phyloP scores from a whole-genome alignment of 208 protist genomes.

The Leishmania martiniquensis region DNA sequence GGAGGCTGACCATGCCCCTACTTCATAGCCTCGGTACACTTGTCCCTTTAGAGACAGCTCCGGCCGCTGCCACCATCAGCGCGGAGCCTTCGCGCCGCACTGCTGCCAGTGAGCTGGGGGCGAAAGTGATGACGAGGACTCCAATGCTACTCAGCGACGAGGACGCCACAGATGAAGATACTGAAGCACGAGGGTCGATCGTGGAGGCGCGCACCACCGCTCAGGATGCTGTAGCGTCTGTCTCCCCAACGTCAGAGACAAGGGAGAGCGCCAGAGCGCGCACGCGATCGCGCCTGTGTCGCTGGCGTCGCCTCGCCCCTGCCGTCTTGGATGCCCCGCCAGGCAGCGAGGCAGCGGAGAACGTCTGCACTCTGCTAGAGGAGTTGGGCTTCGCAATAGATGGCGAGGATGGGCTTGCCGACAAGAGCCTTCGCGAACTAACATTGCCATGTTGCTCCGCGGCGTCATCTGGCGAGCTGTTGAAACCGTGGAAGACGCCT shows the following conservation, averaged over 20 bases:
- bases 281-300: background rate
- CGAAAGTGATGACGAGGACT: background rate
- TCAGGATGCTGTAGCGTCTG: background rate
- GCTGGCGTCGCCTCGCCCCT: conserved; percentile 20
- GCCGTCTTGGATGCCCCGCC: conserved; percentile 20
- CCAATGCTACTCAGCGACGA: conserved; percentile 7
- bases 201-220: background rate
- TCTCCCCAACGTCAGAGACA: background rate
- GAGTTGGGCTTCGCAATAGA: conserved; percentile 10
- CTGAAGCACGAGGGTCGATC: background rate
- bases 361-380: conserved; percentile 11
- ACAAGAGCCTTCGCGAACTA: background rate
- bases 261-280: background rate
- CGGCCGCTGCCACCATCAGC: background rate
- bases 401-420: background rate
- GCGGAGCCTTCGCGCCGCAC: background rate
- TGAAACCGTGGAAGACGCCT: background rate
- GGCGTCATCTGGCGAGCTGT: background rate
- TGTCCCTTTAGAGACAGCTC: background rate
- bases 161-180: background rate
- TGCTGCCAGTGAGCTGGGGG: background rate
- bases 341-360: conserved; percentile 10
- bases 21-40: background rate
- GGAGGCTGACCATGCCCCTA: background rate
- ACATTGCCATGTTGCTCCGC: background rate